Base-by-base conservation (phyloP, 2,329 filamentous ascomycete species). In the Talaromyces sp. region DNA sequence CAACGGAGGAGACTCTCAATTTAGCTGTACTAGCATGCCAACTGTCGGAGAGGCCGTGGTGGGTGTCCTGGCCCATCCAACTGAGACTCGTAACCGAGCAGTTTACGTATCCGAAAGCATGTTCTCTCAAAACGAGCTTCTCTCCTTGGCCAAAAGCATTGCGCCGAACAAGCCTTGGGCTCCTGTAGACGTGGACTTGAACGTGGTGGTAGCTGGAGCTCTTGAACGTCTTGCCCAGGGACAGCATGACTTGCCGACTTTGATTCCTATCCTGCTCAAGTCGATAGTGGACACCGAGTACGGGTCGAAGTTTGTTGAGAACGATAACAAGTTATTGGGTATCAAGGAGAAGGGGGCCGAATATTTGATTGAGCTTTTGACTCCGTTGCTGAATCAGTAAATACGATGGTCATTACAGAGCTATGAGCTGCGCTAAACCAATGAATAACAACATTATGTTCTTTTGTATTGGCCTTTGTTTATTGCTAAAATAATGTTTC, bases 31-130 rank as follows among this genome's bases (percentile, higher is more conserved):
- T 13, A 57, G 55, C 36, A 10, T 57, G 22, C 19, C 55, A 28
- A 57, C 55, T 19, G 46, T 57, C 11, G 55, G 46, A 25, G 55
- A 57, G 6, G 55, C 55, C 46, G 55, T 57, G 10, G 46, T 57
- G 3, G 55, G 45, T 19, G 45, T 57, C 25, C 15, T 57, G 17
- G 28, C 21, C 8, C 55, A 52, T 31, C 28, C 37, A 28, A 36
- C 19, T 2, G 55, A 57, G 31, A 52, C 55, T 31, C 36, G 21
- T 3, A 57, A 57, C 37, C 46, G 55, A 3, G 17, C 45, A 8
- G 55, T 52, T n/a, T 57, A 57, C 19, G 46, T 52, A 1, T 52
- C 46, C 6, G 55, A 57, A 19, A 35, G 17, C 22, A 19, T 51
- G n/a, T 22, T 36, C 10, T 51, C 46, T 31, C 55, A 57, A 21